Evolutionary conservation across 2,329 filamentous ascomycete genomes (phyloP), one percentile per base, ranked within the genome.

Genomic region (Dothistroma septosporum): DNA sequence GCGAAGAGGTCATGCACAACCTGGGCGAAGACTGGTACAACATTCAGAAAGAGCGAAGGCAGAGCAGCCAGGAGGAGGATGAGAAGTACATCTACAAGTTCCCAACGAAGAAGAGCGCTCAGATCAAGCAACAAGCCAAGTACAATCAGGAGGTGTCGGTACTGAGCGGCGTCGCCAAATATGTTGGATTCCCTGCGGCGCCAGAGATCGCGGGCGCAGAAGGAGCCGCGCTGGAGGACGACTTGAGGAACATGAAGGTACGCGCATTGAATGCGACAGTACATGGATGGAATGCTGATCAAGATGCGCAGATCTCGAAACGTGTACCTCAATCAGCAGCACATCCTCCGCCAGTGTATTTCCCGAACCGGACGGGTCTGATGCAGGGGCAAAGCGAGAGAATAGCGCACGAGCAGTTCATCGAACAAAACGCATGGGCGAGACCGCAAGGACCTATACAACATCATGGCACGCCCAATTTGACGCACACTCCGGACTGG

Each of bases 91-190:
- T 88, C 59, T 85, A 95, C 67, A 85, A 88, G 57, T 95, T 95
- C 72, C 90, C 91, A 8, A 85, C 87, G 55, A 87, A 88, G 64
- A 85, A 87, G 63, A 84, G 87, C 31, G 88, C 92, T 69, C 90
- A 93, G 70, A 84, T 96, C 62, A 83, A 86, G 63, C 90, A 97
- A 64, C 92, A 96, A 68, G 84, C 92, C 54, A 89, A 92, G 52
- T 97, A 97, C 78, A 97, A 96, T 74, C 90, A 89, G 66, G 94
- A 99, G 74, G 92, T 99, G 4, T 96, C 92, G 0, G 86, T 97
- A 31, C 79, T 99, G 60, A 88, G 92, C 6, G 93, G 93, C 41
- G 83, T 97, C 55, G 92, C 93, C 37, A 97, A 97, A 77, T 92
- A 97, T 74, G 87, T 96, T 70, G 94, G 94, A 24, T 99, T 99